Evolutionary conservation across 2,329 filamentous ascomycete genomes (phyloP).

Genomic region (Colletotrichum sublineola): DNA sequence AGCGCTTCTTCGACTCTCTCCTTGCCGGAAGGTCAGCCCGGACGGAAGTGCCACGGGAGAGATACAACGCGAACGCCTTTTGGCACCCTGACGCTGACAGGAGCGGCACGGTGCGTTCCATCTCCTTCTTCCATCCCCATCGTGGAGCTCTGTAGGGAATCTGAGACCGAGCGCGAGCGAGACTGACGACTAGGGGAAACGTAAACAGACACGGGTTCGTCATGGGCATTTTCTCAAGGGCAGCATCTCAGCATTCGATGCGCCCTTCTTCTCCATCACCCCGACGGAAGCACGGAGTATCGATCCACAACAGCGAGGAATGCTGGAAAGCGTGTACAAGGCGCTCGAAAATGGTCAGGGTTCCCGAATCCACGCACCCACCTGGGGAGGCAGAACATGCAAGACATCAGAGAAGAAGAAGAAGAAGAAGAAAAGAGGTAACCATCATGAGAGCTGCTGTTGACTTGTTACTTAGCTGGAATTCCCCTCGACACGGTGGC

Average conservation of each 20-base stretch:
- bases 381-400: background rate
- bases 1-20: slow-evolving; percentile 61
- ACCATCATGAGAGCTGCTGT: background rate
- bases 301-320: slow-evolving; percentile 51
- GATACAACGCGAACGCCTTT: slow-evolving; percentile 50
- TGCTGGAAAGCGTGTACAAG: slow-evolving; percentile 54
- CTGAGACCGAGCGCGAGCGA: background rate
- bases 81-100: slow-evolving; percentile 48
- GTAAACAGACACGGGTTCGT: slow-evolving; percentile 39
- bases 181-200: background rate
- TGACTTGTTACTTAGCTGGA: slow-evolving; percentile 39
- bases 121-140: too few species aligned
- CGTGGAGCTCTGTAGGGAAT: background rate
- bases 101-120: slow-evolving; percentile 45
- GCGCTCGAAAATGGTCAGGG: slow-evolving; percentile 45
- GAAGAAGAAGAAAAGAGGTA: background rate
- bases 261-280: slow-evolving; percentile 49
- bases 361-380: background rate
- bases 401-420: background rate
- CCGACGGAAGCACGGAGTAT: slow-evolving; percentile 48
- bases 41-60: slow-evolving; percentile 46
- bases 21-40: slow-evolving; percentile 47
- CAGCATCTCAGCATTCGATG: slow-evolving; percentile 45
- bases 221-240: slow-evolving; percentile 49
- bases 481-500: slow-evolving; percentile 43